Conservation (phyloP, 2,329 filamentous ascomycete genomes). For the Colletotrichum sp. region DNA sequence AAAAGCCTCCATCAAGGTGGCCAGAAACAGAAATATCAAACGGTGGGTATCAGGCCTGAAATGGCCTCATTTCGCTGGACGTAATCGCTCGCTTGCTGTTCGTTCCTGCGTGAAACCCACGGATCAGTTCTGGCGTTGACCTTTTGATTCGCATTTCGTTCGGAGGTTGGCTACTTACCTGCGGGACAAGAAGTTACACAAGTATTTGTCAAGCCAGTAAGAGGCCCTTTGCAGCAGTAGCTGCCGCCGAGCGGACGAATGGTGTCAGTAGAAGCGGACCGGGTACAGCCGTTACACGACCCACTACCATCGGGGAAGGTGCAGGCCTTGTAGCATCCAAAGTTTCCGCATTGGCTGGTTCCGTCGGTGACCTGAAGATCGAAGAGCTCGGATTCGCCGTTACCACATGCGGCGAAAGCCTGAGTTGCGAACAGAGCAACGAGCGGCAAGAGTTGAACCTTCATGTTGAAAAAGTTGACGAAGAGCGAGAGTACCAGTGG, state of each 20-base stretch:
- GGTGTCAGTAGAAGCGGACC: not conserved
- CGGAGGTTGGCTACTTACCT: not conserved
- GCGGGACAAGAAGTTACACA: not conserved
- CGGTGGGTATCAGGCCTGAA: not conserved
- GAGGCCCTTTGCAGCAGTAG: not conserved
- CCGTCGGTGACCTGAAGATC: not conserved
- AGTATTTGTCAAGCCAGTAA: not conserved
- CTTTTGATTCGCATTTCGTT: accelerated
- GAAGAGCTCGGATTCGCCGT: not conserved
- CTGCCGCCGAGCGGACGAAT: not conserved
- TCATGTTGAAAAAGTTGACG: not conserved
- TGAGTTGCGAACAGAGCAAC: not conserved
- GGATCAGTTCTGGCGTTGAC: accelerated
- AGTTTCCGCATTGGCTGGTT: not conserved
- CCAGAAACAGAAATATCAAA: not conserved
- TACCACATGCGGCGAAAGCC: not conserved
- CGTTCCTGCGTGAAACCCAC: not conserved
- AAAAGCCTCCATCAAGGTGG: not conserved
- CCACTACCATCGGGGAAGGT: not conserved
- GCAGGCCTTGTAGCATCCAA: not conserved
- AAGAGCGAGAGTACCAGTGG: not conserved
- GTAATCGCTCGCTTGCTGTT: not conserved
- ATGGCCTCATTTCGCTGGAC: not conserved
- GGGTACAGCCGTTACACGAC: not conserved
- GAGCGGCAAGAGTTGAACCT: not conserved